Conservation (phyloP, 495 filamentous ascomycete species). For the Achaetomiella virescens region DNA sequence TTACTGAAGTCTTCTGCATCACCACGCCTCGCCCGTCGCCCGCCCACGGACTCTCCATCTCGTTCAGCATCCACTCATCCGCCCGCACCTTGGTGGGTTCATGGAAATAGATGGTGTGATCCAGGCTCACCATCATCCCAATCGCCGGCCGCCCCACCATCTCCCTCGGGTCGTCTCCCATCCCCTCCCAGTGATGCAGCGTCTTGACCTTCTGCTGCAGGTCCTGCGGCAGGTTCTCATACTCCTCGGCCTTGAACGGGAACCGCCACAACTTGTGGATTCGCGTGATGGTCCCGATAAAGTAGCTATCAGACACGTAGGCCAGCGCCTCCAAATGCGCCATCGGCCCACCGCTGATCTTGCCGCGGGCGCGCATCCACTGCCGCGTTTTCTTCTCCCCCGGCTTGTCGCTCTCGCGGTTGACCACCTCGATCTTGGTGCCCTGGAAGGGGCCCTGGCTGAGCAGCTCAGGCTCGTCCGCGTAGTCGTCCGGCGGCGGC, state of each 20-base stretch:
- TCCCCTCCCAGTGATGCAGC: conserved; percentile 39
- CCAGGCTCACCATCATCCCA: conserved; percentile 94
- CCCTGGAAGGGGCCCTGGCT: conserved; percentile 45
- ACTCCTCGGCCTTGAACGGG: conserved; percentile 33
- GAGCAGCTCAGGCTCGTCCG: conserved; percentile 32
- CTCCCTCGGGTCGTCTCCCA: conserved; percentile 33
- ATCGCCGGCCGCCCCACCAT: conserved; percentile 46
- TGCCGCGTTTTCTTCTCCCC: conserved; percentile 65
- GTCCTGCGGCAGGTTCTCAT: conserved; percentile 27
- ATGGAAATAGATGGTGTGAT: conserved; percentile 95
- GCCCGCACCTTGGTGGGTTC: conserved; percentile 68
- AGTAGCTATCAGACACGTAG: conserved; percentile 86
- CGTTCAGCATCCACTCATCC: conserved; percentile 90
- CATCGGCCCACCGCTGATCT: conserved; percentile 67
- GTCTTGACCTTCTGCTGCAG: conserved; percentile 24
- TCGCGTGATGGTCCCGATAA: conserved; percentile 79
- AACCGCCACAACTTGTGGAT: conserved; percentile 69
- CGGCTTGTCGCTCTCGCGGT: conserved; percentile 34
- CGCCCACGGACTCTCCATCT: conserved; percentile 92
- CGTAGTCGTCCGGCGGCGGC: conserved; percentile 34
- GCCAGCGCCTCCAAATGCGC: conserved; percentile 82
- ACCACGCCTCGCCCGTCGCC: conserved; percentile 85
- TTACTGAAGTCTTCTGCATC: conserved; percentile 79
- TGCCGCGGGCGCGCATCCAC: conserved; percentile 72
- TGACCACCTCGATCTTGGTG: conserved; percentile 46